A percentile compares a stretch with the other conserved stretches of the same genome.
These are phyloP conservation scores for Phialophora chinensis DNA, from an alignment of 2,329 filamentous ascomycete genomes.

Conservation along the genomic window DNA sequence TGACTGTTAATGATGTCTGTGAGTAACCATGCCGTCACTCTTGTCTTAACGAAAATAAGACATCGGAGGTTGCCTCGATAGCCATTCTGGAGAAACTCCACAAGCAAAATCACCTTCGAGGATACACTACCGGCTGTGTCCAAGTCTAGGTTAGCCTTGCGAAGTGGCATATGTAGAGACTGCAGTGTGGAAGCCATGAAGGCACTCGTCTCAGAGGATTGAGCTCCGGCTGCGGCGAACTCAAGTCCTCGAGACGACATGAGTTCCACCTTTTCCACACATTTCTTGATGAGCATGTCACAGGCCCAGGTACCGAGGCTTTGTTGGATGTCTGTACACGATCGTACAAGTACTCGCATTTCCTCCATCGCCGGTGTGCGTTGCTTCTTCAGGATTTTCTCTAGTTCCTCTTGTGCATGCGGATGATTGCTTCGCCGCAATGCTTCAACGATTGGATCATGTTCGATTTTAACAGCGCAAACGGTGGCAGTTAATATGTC, in stretches of 20 bases:
- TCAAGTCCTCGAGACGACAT: background rate
- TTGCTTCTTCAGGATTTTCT: slow-evolving; percentile 41
- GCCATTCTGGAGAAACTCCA: slow-evolving; percentile 58
- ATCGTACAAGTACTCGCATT: slow-evolving; percentile 61
- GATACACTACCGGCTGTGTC: slow-evolving; percentile 2
- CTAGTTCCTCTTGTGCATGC: slow-evolving; percentile 38
- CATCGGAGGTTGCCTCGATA: slow-evolving; percentile 57
- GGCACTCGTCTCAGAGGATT: background rate
- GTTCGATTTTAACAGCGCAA: slow-evolving; percentile 57
- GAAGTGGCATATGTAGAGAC: slow-evolving; percentile 12
- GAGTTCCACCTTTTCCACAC: slow-evolving; percentile 49
- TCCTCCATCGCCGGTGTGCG: slow-evolving; percentile 54
- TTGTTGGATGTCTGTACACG: slow-evolving; percentile 56
- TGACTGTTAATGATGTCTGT: slow-evolving; percentile 62
- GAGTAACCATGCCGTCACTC: slow-evolving; percentile 66
- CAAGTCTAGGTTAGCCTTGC: background rate
- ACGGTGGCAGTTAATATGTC: slow-evolving; percentile 52
- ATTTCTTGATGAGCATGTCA: slow-evolving; percentile 67
- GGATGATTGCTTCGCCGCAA: slow-evolving; percentile 53
- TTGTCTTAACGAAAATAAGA: slow-evolving; percentile 71
- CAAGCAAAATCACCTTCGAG: slow-evolving; percentile 63
- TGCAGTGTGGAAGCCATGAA: slow-evolving; percentile 26
- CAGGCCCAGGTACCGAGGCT: slow-evolving; percentile 73
- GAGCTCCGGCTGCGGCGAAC: slow-evolving; percentile 8
- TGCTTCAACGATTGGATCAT: slow-evolving; percentile 66